Base-by-base conservation (phyloP, 2,329 filamentous ascomycete species). In the Penicillium carneum region DNA sequence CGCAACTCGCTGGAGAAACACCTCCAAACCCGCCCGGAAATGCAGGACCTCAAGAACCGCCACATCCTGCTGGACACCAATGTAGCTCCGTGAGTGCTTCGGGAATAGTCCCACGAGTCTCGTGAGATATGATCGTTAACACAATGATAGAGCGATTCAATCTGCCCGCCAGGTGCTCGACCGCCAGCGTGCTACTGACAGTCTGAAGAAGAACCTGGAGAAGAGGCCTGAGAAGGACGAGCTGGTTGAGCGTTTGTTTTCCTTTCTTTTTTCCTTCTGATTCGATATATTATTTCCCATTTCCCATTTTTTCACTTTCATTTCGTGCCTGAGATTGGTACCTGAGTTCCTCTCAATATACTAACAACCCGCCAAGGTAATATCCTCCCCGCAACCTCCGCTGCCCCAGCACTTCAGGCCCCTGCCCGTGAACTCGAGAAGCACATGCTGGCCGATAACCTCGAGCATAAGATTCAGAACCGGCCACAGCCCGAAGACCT, bases 401-500 rank as follows among this genome's bases (percentile, higher is more conserved):
- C 90, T 18, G 92, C 93, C 0, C 93, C 93, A 0, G 86, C 89
- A 2, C 82, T 97, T 56, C 88, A 90, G 74, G 92, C 89, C 58
- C 87, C 92, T 64, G 92, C 95, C 77, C 89, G 86, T 73, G 91
- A 96, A 81, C 87, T 97, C 43, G 87, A 93, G 78, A 92, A 89
- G 76, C 89, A 92, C 77, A 97, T 97, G 93, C 87, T 90, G 14
- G 90, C 88, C 62, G 91, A 97, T 77, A 90, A 85, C 57, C 84
- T 97, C 64, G 95, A 96, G 77, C 92, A 96, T 73, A 93, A 93
- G 77, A 87, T 97, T 64, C 86, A 90, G 72, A 85, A 89, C 70
- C 86, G 93, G 20, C 93, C 93, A 1, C 84, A 86, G 38, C 90
- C 91, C 11, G 91, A 93, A 67, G 84, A 90, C 52, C 82, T 97